Evolutionary conservation across 208 protist genomes (phyloP).

Genomic region (Porcisia deanei): DNA sequence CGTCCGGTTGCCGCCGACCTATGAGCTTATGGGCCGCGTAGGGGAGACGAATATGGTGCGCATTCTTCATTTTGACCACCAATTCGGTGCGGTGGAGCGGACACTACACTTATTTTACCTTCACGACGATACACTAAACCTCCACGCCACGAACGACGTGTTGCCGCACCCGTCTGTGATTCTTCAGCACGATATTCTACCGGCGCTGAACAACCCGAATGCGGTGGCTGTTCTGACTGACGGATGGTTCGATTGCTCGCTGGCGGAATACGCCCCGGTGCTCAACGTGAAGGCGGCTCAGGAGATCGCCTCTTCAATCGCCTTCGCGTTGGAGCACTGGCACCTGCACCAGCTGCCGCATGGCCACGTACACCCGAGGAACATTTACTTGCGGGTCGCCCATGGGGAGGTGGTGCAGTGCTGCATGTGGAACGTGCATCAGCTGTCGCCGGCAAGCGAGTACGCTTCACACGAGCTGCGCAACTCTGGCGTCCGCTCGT

Average conservation of each 20-base stretch:
- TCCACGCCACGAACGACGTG: conserved; percentile 44
- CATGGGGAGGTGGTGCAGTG: conserved; percentile 49
- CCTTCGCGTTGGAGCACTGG: conserved; percentile 86
- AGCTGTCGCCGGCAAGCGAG: conserved; percentile 35
- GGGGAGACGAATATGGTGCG: conserved; percentile 54
- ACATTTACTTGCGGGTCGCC: conserved; percentile 70
- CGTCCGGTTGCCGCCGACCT: conserved; percentile 52
- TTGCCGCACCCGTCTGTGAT: conserved; percentile 64
- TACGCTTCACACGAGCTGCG: conserved; percentile 58
- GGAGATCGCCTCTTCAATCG: conserved; percentile 59
- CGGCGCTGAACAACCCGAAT: conserved; percentile 28
- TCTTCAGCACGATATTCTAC: conserved; percentile 62
- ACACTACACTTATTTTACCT: conserved; percentile 66
- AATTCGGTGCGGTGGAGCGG: conserved; percentile 47
- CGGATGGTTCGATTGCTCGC: conserved; percentile 79
- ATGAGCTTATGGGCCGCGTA: conserved; percentile 69
- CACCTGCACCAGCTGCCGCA: conserved; percentile 79
- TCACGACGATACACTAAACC: conserved; percentile 31
- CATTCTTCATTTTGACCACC: conserved; percentile 51
- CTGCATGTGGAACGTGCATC: conserved; percentile 59
- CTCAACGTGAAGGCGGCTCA: conserved; percentile 23
- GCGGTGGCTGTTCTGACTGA: conserved; percentile 62
- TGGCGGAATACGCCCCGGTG: conserved; percentile 30
- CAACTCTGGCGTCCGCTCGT: conserved; percentile 38
- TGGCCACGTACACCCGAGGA: conserved; percentile 66